Evolutionary conservation across 2,329 filamentous ascomycete species (phyloP).

Genomic region (Sclerotinia borealis): DNA sequence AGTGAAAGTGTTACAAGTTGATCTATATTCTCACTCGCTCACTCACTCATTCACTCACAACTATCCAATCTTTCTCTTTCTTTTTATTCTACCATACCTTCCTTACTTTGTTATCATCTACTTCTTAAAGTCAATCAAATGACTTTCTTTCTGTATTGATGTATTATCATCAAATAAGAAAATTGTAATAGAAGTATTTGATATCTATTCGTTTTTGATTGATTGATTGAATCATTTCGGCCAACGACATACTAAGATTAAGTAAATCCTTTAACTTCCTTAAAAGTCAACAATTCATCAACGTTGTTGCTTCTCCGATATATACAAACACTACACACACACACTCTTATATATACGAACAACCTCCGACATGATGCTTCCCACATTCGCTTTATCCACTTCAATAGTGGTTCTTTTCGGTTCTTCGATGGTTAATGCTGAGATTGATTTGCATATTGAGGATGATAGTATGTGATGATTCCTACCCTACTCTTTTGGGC

Average conservation of each 20-base stretch:
- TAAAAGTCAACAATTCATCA: background rate
- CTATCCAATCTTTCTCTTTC: background rate
- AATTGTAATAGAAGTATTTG: slow-evolving; percentile 10
- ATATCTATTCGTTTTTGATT: slow-evolving; percentile 19
- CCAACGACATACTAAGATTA: slow-evolving; percentile 2
- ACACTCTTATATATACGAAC: background rate
- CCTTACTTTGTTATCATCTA: background rate
- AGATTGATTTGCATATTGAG: slow-evolving; percentile 28
- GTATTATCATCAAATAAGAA: background rate
- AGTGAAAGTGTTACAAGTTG: background rate
- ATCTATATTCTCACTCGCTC: no score
- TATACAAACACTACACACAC: background rate
- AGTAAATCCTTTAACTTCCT: background rate
- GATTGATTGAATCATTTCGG: background rate
- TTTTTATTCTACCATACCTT: background rate
- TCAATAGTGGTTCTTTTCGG: slow-evolving; percentile 22
- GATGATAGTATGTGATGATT: slow-evolving; percentile 21
- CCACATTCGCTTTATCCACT: slow-evolving; percentile 22
- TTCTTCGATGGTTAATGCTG: slow-evolving; percentile 31
- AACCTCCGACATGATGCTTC: slow-evolving; percentile 19
- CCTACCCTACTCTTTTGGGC: no score
- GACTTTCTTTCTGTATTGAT: background rate
- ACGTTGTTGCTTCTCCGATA: background rate
- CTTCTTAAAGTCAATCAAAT: background rate
- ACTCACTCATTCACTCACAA: background rate